Base-by-base conservation (phyloP, 129 eudicot species). In the Erigeron canadensis region DNA sequence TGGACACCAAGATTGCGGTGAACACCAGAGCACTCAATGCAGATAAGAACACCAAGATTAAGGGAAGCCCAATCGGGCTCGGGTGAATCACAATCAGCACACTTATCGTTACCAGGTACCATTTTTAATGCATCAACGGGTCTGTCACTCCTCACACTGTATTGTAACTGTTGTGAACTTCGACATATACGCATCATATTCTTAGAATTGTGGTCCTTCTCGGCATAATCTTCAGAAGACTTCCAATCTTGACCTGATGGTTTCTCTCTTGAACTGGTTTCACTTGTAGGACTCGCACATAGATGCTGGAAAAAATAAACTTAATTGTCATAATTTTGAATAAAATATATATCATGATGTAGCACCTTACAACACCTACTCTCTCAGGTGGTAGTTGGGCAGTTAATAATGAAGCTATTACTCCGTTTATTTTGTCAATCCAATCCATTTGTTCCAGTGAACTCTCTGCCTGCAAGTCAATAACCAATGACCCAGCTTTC, bases 21-120 rank as follows among this genome's bases (percentile, higher is more conserved):
- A 69, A 93, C 82, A 69, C 98, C 98, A 78, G 98, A 93, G 60
- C 98, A 93, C 75, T 93, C 95, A 0, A 93, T 93, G 79, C 98
- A 89, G 15, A 93, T 81, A 75, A 93, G 96, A 65, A 89, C 60
- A n/a, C 98, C 96, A 44, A 93, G 95, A 80, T 93, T 93, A 75
- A 93, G 75, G 75, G 98, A 93, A 73, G 98, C 98, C 98, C 98
- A 89, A 47, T 93, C 98, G 5, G 98, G 98, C 61, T 81, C 96
- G 67, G 91, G 87, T n/a, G 96, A 90, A 63, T 96, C 92, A 77
- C 98, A 93, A 83, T 93, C 98, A 40, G 98, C 98, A 72, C 98
- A 93, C 72, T 83, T 89, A 73, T 93, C 92, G 64, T 93, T 93
- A 34, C 98, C 96, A 44, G 89, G 79, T 61, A 93, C 70, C 15